A percentile compares a stretch with the other conserved stretches of the same genome.
Conservation (phyloP, 441 rosid species). For the Gossypium trilobum region DNA sequence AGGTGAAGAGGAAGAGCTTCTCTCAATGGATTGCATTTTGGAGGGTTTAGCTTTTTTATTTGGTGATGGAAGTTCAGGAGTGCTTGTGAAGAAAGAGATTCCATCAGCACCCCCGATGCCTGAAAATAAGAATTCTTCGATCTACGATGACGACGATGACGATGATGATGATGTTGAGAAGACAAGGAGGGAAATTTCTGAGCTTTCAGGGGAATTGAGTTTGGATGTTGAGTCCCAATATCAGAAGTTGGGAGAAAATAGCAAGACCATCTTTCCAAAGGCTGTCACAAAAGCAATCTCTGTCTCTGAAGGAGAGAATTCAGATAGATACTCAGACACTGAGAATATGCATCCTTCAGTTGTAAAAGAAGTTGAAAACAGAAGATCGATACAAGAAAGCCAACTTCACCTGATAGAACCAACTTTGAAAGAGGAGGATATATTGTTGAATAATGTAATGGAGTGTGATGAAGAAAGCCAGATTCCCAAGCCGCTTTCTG, state of each 20-base stretch:
- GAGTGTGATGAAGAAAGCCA: slow-evolving; percentile 16
- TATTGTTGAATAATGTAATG: slow-evolving; percentile 11
- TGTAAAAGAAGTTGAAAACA: slow-evolving; percentile 13
- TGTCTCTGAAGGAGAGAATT: slow-evolving; percentile 16
- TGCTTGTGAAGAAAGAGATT: slow-evolving; percentile 23
- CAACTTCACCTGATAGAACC: slow-evolving; percentile 11
- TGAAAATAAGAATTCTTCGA: slow-evolving; percentile 16
- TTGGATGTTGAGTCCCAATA: too few relatives aligned
- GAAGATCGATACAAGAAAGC: slow-evolving; percentile 11
- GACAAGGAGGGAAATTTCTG: background rate
- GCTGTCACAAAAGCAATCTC: slow-evolving; percentile 14
- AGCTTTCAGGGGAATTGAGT: too few relatives aligned
- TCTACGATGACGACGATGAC: slow-evolving; percentile 9
- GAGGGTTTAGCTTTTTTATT: slow-evolving; percentile 31
- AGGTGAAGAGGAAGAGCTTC: slow-evolving; percentile 28
- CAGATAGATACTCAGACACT: slow-evolving; percentile 8
- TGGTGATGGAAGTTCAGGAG: slow-evolving; percentile 31
- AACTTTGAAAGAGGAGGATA: slow-evolving; percentile 14
- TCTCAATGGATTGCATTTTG: slow-evolving; percentile 28
- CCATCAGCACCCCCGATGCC: slow-evolving; percentile 27
- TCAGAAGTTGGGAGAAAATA: too few relatives aligned
- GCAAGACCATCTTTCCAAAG: background rate
- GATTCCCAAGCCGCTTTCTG: slow-evolving; percentile 7
- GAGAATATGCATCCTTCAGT: slow-evolving; percentile 13
- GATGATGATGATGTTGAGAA: slow-evolving; percentile 11